phyloP scores from a whole-genome alignment of 2,329 filamentous ascomycete species.

The Aspergillus amoenus region DNA sequence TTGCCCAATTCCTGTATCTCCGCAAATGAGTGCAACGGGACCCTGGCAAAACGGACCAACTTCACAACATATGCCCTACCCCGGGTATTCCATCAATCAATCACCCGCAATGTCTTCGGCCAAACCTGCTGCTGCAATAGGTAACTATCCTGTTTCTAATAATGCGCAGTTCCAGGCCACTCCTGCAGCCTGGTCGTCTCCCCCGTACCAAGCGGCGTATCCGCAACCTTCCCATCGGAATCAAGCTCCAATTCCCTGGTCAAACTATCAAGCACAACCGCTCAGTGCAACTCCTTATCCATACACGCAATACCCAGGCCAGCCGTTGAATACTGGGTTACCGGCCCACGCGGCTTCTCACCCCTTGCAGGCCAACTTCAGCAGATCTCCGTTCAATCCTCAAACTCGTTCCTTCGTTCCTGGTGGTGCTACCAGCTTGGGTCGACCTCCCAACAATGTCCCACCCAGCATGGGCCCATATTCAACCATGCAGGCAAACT shows the following conservation, averaged over 20 bases:
- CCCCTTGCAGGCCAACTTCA: constrained; percentile 80
- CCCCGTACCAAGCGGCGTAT: constrained; percentile 33
- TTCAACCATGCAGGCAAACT: constrained; percentile 20
- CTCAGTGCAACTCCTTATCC: constrained; percentile 60
- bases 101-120: constrained; percentile 37
- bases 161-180: constrained; percentile 32
- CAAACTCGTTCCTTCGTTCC: constrained; percentile 93
- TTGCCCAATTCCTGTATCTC: constrained; percentile 36
- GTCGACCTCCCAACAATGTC: constrained; percentile 32
- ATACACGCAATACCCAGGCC: constrained; percentile 74
- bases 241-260: constrained; percentile 41
- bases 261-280: constrained; percentile 36
- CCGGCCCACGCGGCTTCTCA: constrained; percentile 75
- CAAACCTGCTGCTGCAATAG: constrained; percentile 39
- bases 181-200: constrained; percentile 31
- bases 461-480: constrained; percentile 31
- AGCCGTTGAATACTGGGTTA: constrained; percentile 57
- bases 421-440: constrained; percentile 42
- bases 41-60: constrained; percentile 37
- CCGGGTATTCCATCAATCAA: constrained; percentile 41
- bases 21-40: constrained; percentile 33
- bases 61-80: constrained; percentile 36
- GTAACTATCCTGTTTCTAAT: constrained; percentile 37
- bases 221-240: constrained; percentile 39
- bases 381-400: constrained; percentile 85